phyloP scores from a whole-genome alignment of 768 basidiomycete genomes.

The Daedaleopsis sinensis region DNA sequence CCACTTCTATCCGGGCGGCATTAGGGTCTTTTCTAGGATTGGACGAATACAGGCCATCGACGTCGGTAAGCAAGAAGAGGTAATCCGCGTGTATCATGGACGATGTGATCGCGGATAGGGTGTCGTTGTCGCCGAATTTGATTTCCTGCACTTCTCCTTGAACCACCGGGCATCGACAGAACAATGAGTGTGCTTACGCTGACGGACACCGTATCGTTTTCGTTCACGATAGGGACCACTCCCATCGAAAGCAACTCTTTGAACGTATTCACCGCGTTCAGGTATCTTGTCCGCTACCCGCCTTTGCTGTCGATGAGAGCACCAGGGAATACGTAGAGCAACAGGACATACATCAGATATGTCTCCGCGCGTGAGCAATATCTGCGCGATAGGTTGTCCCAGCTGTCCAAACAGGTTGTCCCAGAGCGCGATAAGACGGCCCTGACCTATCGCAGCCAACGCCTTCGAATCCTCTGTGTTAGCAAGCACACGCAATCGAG shows the following conservation, averaged over 20 bases:
- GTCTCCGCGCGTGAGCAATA: constrained; percentile 91
- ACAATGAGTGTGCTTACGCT: constrained; percentile 61
- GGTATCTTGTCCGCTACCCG: constrained; percentile 83
- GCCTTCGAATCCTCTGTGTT: constrained; percentile 57
- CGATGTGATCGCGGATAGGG: constrained; percentile 94
- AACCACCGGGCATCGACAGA: too few species aligned
- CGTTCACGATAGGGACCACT: constrained; percentile 97
- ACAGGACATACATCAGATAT: constrained; percentile 85
- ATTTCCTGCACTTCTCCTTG: constrained; percentile 95
- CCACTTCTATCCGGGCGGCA: constrained; percentile 80
- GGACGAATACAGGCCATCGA: constrained; percentile 92
- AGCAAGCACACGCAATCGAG: neutral
- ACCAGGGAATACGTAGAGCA: neutral
- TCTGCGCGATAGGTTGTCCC: constrained; percentile 94
- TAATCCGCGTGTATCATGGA: constrained; percentile 99
- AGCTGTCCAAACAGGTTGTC: constrained; percentile 95
- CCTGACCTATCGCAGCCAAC: constrained; percentile 95
- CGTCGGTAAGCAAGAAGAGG: constrained; percentile 94
- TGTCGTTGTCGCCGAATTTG: constrained; percentile 99
- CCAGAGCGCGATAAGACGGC: constrained; percentile 93
- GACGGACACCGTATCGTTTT: constrained; percentile 98
- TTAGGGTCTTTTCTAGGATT: constrained; percentile 91
- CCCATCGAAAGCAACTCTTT: constrained; percentile 91
- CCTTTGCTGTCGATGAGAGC: neutral
- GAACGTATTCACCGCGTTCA: constrained; percentile 96